Evolutionary conservation across 2,329 filamentous ascomycete genomes (phyloP).

Genomic region (Aspergillus eucalypticola): DNA sequence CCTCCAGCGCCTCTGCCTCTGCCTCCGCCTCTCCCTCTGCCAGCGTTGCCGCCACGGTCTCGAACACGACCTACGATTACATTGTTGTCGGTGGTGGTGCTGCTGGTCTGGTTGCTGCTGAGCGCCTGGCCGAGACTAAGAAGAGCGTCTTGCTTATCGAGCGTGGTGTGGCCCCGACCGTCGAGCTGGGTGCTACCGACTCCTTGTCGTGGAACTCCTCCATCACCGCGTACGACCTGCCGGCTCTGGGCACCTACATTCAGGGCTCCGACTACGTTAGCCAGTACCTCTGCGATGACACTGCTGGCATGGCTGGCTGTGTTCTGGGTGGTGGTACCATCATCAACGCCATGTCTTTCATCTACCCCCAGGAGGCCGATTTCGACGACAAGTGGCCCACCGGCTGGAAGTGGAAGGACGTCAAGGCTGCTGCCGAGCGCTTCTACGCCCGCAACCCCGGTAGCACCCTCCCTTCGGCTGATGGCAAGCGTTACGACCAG

Average conservation of each 20-base stretch:
- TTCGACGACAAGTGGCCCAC: slow-evolving; percentile 71
- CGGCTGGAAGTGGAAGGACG: slow-evolving; percentile 68
- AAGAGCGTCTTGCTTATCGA: slow-evolving; percentile 25
- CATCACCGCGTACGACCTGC: slow-evolving; percentile 21
- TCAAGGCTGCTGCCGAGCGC: slow-evolving; percentile 59
- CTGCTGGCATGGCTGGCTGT: slow-evolving; percentile 21
- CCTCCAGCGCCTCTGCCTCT: slow-evolving; percentile 7
- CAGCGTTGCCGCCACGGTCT: slow-evolving; percentile 14
- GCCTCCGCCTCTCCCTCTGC: slow-evolving; percentile 6
- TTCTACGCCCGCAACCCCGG: slow-evolving; percentile 70
- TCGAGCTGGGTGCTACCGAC: slow-evolving; percentile 17
- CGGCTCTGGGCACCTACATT: slow-evolving; percentile 19
- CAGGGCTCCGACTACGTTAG: slow-evolving; percentile 14
- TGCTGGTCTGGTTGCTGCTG: slow-evolving; percentile 23
- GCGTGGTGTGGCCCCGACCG: slow-evolving; percentile 18
- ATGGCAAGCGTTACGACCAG: slow-evolving; percentile 65
- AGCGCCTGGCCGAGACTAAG: slow-evolving; percentile 20
- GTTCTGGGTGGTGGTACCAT: slow-evolving; percentile 23
- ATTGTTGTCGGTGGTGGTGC: slow-evolving; percentile 26
- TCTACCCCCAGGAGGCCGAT: slow-evolving; percentile 56
- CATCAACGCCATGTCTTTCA: slow-evolving; percentile 22
- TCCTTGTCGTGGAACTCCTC: slow-evolving; percentile 22
- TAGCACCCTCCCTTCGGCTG: slow-evolving; percentile 64
- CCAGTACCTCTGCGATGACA: slow-evolving; percentile 24
- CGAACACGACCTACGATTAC: slow-evolving; percentile 24